Evolutionary conservation across 768 basidiomycete genomes (phyloP), one percentile per base, ranked within the genome.

Genomic region (Nidula microcarpa): DNA sequence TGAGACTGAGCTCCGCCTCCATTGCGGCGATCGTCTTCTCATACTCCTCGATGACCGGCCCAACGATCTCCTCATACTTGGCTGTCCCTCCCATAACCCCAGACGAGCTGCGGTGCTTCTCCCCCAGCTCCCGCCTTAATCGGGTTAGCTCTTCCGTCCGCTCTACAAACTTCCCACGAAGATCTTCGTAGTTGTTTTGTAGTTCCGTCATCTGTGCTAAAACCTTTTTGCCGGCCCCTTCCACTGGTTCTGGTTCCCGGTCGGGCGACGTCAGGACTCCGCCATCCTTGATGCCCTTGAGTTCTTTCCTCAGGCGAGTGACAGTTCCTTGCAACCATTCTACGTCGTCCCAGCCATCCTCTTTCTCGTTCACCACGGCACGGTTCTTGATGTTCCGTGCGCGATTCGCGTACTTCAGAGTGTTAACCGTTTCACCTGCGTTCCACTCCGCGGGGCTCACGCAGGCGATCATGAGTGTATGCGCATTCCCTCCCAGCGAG

Each of bases 401-500:
- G 36, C 97, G 89, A 60, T 97, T 95, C 34, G 96, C 97, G 64
- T 98, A 99, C 69, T 97, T 97, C 67, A 98, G 77, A 11, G 93
- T 95, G 65, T 93, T 94, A 54, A 98, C 78, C 0, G 97, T 99
- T 71, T 99, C 97, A 55, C 78, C 86, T 2, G 89, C 81, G 68
- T 99, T 99, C 85, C 85, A 96, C 70, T 99, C 97, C 1, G 93
- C 91, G 11, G 93, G 89, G 61, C 93, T 95, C 56, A 97, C 91
- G 67, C 96, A 99, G 14, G 97, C 97, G 57, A 99, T 93, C 97
- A 99, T 99, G 60, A 98, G 85, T 9, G 97, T 98, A 62, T 96
- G 91, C 1, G 96, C 89, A 70, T 98, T 99, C 44, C 97, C 97
- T 36, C 97, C 97, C 9, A 99, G 82, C 8, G 94, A 96, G 68